Percentiles rank a stretch among this genome's conserved stretches.
These are phyloP conservation scores for Microstroma glucosiphilum DNA, from an alignment of 1,284 basidiomycete species.

Conservation along the genomic window DNA sequence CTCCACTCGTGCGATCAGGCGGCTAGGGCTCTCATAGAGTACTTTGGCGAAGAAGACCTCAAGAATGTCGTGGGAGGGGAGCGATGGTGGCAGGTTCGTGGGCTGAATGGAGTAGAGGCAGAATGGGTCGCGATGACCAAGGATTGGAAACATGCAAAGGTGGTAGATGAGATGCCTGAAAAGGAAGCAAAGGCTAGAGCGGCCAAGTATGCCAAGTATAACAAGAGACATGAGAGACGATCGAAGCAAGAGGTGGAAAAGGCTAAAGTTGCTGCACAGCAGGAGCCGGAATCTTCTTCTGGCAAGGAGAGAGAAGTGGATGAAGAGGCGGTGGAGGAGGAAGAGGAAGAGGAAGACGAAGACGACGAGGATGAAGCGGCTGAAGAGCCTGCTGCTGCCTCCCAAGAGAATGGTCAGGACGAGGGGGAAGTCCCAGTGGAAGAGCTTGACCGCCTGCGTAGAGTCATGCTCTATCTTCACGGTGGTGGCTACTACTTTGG, in stretches of 20 bases:
- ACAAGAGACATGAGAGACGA: constrained; percentile 20
- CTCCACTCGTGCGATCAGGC: constrained; percentile 67
- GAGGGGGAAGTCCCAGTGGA: constrained; percentile 20
- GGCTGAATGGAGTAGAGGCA: constrained; percentile 65
- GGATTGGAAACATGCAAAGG: constrained; percentile 52
- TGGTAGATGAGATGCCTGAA: constrained; percentile 27
- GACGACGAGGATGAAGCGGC: constrained; percentile 12
- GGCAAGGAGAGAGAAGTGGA: too few relatives aligned
- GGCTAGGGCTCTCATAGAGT: constrained; percentile 68
- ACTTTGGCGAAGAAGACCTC: constrained; percentile 74
- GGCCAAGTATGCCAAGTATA: constrained; percentile 17
- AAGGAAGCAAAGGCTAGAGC: constrained; percentile 10
- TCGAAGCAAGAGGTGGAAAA: constrained; percentile 18
- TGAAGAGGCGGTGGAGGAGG: constrained; percentile 13
- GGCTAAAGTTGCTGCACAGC: constrained; percentile 18
- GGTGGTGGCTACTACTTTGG: constrained; percentile 55
- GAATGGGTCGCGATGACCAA: constrained; percentile 72
- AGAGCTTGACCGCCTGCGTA: constrained; percentile 39
- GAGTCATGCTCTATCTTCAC: constrained; percentile 47
- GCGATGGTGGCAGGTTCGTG: constrained; percentile 78
- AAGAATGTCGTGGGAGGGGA: constrained; percentile 74
- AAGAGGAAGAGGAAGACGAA: constrained; percentile 6
- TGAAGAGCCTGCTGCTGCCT: background rate
- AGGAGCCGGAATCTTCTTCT: too few relatives aligned
- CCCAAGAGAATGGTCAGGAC: background rate